These are phyloP conservation scores for Sporisorium iseilematis-ciliati DNA, from an alignment of 1,284 basidiomycete species.

Conservation along the genomic window DNA sequence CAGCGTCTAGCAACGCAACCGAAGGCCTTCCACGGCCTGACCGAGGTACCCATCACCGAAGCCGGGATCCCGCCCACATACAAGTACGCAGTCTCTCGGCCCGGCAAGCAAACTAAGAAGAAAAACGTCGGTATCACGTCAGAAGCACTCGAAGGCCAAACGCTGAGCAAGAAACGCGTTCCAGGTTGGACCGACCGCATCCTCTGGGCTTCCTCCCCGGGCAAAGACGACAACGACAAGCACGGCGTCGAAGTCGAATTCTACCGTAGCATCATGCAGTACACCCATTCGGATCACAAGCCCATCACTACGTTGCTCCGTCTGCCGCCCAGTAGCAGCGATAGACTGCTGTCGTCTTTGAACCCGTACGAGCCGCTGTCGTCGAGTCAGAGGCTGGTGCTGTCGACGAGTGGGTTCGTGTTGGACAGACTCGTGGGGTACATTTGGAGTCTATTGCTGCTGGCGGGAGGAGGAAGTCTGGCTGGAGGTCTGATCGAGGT, in stretches of 20 bases:
- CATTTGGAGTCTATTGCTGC: slow-evolving; percentile 79
- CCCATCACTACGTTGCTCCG: slow-evolving; percentile 67
- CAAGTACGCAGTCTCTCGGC: slow-evolving; percentile 61
- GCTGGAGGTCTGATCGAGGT: slow-evolving; percentile 57
- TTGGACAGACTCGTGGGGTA: slow-evolving; percentile 81
- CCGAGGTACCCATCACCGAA: slow-evolving; percentile 50
- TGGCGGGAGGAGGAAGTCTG: slow-evolving; percentile 80
- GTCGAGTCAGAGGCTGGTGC: slow-evolving; percentile 44
- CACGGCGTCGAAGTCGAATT: slow-evolving; percentile 62
- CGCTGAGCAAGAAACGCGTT: slow-evolving; percentile 77
- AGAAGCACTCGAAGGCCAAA: slow-evolving; percentile 32
- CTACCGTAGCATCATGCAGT: slow-evolving; percentile 67
- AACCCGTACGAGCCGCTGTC: slow-evolving; percentile 36
- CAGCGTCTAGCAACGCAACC: slow-evolving; percentile 40
- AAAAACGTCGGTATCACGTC: slow-evolving; percentile 43
- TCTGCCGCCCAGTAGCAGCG: slow-evolving; percentile 73
- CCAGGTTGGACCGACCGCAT: slow-evolving; percentile 97
- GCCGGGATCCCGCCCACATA: slow-evolving; percentile 64
- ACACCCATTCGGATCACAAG: slow-evolving; percentile 69
- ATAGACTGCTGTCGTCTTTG: slow-evolving; percentile 72
- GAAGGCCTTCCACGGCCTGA: slow-evolving; percentile 62
- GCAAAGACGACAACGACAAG: slow-evolving; percentile 27
- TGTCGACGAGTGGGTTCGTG: slow-evolving; percentile 73
- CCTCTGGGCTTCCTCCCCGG: slow-evolving; percentile 75
- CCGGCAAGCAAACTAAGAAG: slow-evolving; percentile 36